Evolutionary conservation across 192 early-diverging fungal genomes (phyloP), one percentile per base, ranked within the genome.

Genomic region (Coemansia sp.): DNA sequence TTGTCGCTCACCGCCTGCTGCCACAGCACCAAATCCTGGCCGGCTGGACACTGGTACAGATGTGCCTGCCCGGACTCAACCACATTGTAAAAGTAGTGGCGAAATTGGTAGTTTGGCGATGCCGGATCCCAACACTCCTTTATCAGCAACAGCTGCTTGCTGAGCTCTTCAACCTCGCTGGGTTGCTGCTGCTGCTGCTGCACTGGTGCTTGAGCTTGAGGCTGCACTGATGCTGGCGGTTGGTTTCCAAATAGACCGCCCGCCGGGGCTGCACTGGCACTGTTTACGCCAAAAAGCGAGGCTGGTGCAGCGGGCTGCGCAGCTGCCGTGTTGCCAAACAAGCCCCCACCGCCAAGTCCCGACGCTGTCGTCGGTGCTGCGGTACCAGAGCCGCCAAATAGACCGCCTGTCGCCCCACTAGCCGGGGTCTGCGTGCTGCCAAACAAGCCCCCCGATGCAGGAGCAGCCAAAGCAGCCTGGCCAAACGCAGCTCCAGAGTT

Each of bases 21-120:
- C 81, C 89, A 98, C 31, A 91, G 69, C 12, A 68, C 59, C 1
- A 72, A 61, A 43, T 94, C 88, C 11, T 88, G 70, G 53, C 83
- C 82, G 1, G 83, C 79, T 12, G 87, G 86, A 29, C 82, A 86
- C 42, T 76, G 83, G 58, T 98, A 96, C 41, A 83, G 55, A 29
- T 79, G 80, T 14, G 87, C 86, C 73, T 95, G 90, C n/a, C 72
- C 81, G 1, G 93, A 88, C 62, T 93, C 87, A 3, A 90, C 91
- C 64, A 89, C 82, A 58, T 96, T 98, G 70, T 98, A 98, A 59
- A 98, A 95, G 62, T 93, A 98, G 65, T 94, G 88, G 85, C 85
- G 86, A 66, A 95, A 93, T 36, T 87, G 82, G 60, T 88, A 95
- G 34, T 79, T 73, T 5, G 87, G 85, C 40, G 81, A 84, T 27